Conservation (phyloP, 2,329 filamentous ascomycete species). For the Aphanoascus verrucosus region DNA sequence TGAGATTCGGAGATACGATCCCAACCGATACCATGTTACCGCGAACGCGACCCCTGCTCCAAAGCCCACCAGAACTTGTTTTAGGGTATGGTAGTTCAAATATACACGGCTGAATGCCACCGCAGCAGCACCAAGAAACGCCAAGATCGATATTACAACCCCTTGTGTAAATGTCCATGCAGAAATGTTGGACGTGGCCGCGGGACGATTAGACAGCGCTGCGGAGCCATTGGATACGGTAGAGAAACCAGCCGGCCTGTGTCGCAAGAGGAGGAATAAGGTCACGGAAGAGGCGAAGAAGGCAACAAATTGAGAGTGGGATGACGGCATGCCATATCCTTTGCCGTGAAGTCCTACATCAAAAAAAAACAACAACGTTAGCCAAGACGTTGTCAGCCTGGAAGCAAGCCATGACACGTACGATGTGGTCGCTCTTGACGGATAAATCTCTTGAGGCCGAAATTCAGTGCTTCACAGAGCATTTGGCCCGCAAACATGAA, state of each 20-base stretch:
- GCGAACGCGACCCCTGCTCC: slow-evolving; percentile 61
- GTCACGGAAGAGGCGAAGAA: slow-evolving; percentile 80
- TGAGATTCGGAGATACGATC: slow-evolving; percentile 51
- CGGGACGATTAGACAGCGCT: slow-evolving; percentile 23
- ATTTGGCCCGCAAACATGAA: slow-evolving; percentile 90
- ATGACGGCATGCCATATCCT: slow-evolving; percentile 95
- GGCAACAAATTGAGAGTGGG: slow-evolving; percentile 86
- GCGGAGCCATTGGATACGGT: slow-evolving; percentile 19
- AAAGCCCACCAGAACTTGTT: slow-evolving; percentile 74
- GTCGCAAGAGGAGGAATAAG: slow-evolving; percentile 74
- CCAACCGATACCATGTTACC: slow-evolving; percentile 66
- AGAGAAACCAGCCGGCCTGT: slow-evolving; percentile 43
- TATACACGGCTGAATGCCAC: slow-evolving; percentile 82
- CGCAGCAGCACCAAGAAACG: slow-evolving; percentile 50
- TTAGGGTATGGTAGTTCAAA: slow-evolving; percentile 80
- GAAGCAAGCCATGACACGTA: slow-evolving; percentile 35
- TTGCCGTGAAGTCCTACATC: slow-evolving; percentile 50
- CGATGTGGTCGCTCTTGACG: slow-evolving; percentile 80
- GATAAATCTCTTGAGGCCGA: slow-evolving; percentile 76
- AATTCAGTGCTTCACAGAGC: slow-evolving; percentile 83
- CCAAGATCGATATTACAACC: slow-evolving; percentile 45
- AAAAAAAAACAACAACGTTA: neutral
- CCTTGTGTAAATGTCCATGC: slow-evolving; percentile 42
- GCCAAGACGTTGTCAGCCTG: neutral
- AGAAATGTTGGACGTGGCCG: slow-evolving; percentile 22